Percentiles rank a stretch among this genome's conserved stretches.
These are phyloP conservation scores for Aspergillus sp. DNA, from an alignment of 2,329 filamentous ascomycete genomes.

Conservation along the genomic window DNA sequence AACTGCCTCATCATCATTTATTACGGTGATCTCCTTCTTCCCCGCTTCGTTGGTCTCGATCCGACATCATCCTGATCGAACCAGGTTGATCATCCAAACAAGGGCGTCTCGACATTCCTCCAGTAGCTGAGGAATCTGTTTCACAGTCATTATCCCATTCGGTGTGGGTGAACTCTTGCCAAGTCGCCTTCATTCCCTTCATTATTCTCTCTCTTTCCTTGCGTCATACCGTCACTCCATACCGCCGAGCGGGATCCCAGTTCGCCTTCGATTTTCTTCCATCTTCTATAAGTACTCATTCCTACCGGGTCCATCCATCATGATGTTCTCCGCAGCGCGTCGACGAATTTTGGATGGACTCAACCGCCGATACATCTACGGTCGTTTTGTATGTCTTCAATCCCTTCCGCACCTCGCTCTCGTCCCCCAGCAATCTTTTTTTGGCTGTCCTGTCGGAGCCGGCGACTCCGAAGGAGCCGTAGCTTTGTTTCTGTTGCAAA, in stretches of 20 bases:
- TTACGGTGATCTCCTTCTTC: not conserved
- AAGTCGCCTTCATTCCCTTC: conserved; percentile 10
- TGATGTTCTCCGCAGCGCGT: conserved; percentile 41
- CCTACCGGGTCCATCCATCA: conserved; percentile 19
- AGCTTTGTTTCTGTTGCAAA: conserved; percentile 1
- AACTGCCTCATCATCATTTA: not conserved
- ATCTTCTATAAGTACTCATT: conserved; percentile 12
- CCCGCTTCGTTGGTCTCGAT: not conserved
- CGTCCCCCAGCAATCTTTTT: conserved; percentile 5
- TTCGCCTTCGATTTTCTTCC: conserved; percentile 23
- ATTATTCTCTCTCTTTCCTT: conserved; percentile 22
- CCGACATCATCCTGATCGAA: not conserved
- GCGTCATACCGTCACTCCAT: conserved; percentile 38
- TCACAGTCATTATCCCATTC: not conserved
- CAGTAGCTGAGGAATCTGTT: no score
- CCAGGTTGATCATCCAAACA: no score
- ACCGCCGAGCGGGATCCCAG: conserved; percentile 20
- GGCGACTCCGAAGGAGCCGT: no score
- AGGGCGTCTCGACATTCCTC: no score
- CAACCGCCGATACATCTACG: conserved; percentile 48
- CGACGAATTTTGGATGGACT: conserved; percentile 43
- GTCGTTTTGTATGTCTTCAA: conserved; percentile 38
- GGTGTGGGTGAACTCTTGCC: conserved; percentile 3
- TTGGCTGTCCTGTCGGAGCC: no score
- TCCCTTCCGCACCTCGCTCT: not conserved